Evolutionary conservation across 371 early-diverging fungal genomes (phyloP), one percentile per base, ranked within the genome.

Genomic region (Lichtheimia hyalospora): DNA sequence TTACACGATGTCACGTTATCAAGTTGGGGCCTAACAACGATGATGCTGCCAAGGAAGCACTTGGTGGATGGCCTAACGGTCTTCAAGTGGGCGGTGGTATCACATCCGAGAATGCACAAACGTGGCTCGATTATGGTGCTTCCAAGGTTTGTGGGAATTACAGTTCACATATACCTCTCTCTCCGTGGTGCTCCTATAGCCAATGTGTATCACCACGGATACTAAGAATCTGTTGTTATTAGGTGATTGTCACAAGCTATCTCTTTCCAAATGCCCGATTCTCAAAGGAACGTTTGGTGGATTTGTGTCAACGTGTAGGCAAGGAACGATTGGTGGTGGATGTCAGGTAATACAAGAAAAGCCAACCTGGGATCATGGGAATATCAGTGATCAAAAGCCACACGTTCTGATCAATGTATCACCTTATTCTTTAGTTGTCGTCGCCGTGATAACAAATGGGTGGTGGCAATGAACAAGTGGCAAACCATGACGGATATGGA

Each of bases 11-110:
- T 16, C 99, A 98, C 81, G 89, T 96, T 16, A 97, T 98, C 67
- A 96, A 93, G 73, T 88, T 97, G 3, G 97, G 97, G 0, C 84
- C 92, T 6, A 84, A 84, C 52, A 96, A 97, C 73, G 94, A 94
- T 49, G 80, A 83, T 3, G 96, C 97, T 7, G 96, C 96, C 1
- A 79, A 67, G 56, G 90, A 88, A 46, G 96, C 96, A 2, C 81
- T 97, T 39, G 66, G 60, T 7, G 82, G 89, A 13, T 97, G 96
- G 95, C 97, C 96, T 12, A 71, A 74, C 21, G 89, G 89, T 7
- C 77, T 98, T 48, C 97, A 97, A 67, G 71, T 97, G 6, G 99
- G 97, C 52, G 99, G 99, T n/a, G 97, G 97, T 25, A 95, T 98
- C 58, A 92, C 82, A 0, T 57, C 82, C 0, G 92, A 90, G 6